Evolutionary conservation across 208 protist species (phyloP).

Genomic region (Herpetomonas samuelpessoai): DNA sequence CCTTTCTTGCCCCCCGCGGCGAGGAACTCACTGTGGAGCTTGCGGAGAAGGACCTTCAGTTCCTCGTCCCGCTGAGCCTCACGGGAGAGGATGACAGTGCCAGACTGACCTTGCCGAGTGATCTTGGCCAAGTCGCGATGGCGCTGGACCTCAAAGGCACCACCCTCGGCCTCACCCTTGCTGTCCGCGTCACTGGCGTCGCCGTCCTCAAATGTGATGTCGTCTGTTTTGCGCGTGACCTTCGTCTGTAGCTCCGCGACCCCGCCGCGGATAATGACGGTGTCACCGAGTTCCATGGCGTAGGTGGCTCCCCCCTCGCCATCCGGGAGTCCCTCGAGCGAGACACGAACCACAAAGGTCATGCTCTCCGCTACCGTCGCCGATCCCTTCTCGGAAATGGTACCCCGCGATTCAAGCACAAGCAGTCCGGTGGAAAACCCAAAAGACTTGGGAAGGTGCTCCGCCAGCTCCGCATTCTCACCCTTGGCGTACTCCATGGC

Average conservation of each 20-base stretch:
- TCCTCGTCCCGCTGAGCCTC: constrained; percentile 72
- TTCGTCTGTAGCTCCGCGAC: constrained; percentile 75
- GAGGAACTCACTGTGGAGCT: constrained; percentile 69
- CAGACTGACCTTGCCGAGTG: constrained; percentile 74
- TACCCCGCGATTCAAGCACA: constrained; percentile 74
- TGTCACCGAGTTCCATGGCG: constrained; percentile 80
- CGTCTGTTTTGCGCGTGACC: constrained; percentile 53
- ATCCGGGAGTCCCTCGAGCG: constrained; percentile 55
- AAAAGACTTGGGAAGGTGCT: constrained; percentile 51
- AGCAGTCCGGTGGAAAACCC: constrained; percentile 85
- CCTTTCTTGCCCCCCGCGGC: constrained; percentile 78
- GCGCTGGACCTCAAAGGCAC: constrained; percentile 6
- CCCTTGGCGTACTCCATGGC: constrained; percentile 45
- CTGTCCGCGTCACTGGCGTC: constrained; percentile 23
- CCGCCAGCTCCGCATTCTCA: constrained; percentile 42
- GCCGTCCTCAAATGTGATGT: constrained; percentile 72
- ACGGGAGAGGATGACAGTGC: constrained; percentile 59
- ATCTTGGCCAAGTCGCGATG: constrained; percentile 72
- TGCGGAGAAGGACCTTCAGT: constrained; percentile 53
- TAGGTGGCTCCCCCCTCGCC: constrained; percentile 23
- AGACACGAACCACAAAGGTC: constrained; percentile 81
- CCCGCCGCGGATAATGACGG: constrained; percentile 59
- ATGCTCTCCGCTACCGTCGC: constrained; percentile 63
- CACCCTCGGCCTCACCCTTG: constrained; percentile 13
- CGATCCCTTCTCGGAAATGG: constrained; percentile 77